Evolutionary conservation across 805 yeast species (phyloP), one percentile per base, ranked within the genome.

Genomic region (Grigorovia transvaalensis): DNA sequence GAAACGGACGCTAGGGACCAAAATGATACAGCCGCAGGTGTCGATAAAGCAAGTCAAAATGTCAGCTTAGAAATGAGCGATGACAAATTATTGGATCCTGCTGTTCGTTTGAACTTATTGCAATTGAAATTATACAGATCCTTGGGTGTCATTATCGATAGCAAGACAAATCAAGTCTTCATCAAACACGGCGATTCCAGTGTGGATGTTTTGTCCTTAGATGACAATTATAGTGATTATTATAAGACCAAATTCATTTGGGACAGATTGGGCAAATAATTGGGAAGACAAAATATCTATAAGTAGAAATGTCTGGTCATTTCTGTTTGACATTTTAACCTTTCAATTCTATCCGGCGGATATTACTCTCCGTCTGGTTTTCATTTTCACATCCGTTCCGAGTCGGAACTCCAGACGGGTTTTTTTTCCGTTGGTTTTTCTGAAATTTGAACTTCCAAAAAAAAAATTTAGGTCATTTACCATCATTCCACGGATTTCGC

Each of bases 171-270:
- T 29, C 74, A 73, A 53, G 67, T 80, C 1, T 61, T 82, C 43
- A 75, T 82, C 3, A 70, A 75, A 9, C 27, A 43, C 12, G 44
- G 44, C n/a, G 67, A 66, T 29, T 76, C 76, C 47, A 63, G 71
- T 29, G 67, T 80, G 1, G 78, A 76, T 57, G 70, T 78, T 9
- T 65, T 84, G 50, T 75, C 78, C 29, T 74, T 81, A 35, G 76
- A 73, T 27, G 71, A 67, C 48, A 61, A 79, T 53, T 79, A 81
- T 55, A 79, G 85, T 59, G 82, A 81, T 53, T 83, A 75, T 59
- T 86, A 85, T 64, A 76, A 85, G 33, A 77, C 88, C 13, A 86
- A 87, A 60, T 84, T 79, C 62, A 77, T 87, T 35, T 87, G 96
- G 96, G 93, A 85, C 54, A 75, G 77, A 50, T 30, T 53, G 23